Evolutionary conservation across 2,329 filamentous ascomycete genomes (phyloP), one percentile per base, ranked within the genome.

Genomic region (Rhinocladiella similis): DNA sequence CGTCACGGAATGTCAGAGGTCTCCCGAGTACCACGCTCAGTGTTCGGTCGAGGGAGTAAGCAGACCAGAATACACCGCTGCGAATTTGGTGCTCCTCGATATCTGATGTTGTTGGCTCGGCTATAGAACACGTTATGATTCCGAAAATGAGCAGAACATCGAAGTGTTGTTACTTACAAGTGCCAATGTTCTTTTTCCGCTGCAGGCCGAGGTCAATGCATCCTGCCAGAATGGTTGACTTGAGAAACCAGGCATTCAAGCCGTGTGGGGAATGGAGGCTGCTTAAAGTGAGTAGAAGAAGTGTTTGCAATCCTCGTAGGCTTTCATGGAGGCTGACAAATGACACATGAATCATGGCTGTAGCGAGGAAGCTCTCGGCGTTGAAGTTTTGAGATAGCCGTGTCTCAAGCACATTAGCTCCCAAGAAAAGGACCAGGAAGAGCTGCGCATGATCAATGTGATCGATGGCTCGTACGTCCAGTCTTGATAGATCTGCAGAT

Each of bases 221-320:
- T 12, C 43, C 22, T 6, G 43, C 43, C 18, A 47, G 43, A n/a
- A 47, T 19, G 16, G 10, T 27, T 10, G 43, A 47, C 22, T 47
- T 47, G 18, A 47, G 43, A 27, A 47, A 47, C 43, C 43, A 47
- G 16, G 43, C 22, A 25, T 47, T 47, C 43, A 47, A 47, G 7
- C 43, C 43, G 27, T n/a, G 43, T 16, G 43, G 18, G 22, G 43
- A 47, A 25, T 47, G 43, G 27, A 47, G 22, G 43, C 43, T 47
- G 16, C 18, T 47, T 16, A 47, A 47, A 14, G 22, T 47, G 18
- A 47, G 43, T 16, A 47, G 43, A 20, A 47, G 43, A 19, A 47
- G 43, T 5, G 43, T 47, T n/a, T 47, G 43, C 7, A 27, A 9
- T 6, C 43, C 43, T n/a, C 43, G 16, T 7, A 47, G 16, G 14